Base-by-base conservation (phyloP, 495 filamentous ascomycete genomes). In the Tuber melanosporum region DNA sequence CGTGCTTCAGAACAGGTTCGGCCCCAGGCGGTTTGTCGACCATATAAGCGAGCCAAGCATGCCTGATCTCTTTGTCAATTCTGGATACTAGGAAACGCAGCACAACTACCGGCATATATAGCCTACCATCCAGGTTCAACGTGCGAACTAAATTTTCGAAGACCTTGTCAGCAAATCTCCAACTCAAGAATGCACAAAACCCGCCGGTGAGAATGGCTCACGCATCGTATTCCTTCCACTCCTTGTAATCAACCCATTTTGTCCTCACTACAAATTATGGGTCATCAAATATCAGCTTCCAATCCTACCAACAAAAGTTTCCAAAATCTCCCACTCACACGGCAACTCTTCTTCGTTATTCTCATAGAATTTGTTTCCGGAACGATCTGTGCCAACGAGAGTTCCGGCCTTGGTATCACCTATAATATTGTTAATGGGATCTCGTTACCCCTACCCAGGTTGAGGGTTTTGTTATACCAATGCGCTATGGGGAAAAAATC, bases 351-450 rank as follows among this genome's bases (percentile, higher is more conserved):
- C 94, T 78, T 87, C 87, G 80, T 90, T 85, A 87, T 99, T 97
- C 88, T 98, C 96, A 86, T 88, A 99, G 88, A 88, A 99, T 85
- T 96, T 98, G 89, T 99, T 99, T 83, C 96, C 96, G 84, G 89
- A 98, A 82, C 90, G 89, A 87, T 99, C 96, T 78, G 85, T 87
- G 75, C 91, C 96, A 77, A 99, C 91, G 81, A 97, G 88, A 73
- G 88, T 91, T 82, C 96, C 96, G 80, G 92, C 92, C 87, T 98
- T 98, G 85, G 95, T 98, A 87, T 99, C 96, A 86, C 96, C 96
- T 92, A 83, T 77, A 82, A 83, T 83, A 76, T 42, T 69, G 66
- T 80, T 74, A 80, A 73, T 49, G 71, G 32, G 41, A 39, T 32
- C 42, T 66, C 73, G 32, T 41, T 41, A 32, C 22, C 42, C 15